These are phyloP conservation scores for Ceratobasidium sp. DNA, from an alignment of 1,284 basidiomycete species.

Conservation along the genomic window DNA sequence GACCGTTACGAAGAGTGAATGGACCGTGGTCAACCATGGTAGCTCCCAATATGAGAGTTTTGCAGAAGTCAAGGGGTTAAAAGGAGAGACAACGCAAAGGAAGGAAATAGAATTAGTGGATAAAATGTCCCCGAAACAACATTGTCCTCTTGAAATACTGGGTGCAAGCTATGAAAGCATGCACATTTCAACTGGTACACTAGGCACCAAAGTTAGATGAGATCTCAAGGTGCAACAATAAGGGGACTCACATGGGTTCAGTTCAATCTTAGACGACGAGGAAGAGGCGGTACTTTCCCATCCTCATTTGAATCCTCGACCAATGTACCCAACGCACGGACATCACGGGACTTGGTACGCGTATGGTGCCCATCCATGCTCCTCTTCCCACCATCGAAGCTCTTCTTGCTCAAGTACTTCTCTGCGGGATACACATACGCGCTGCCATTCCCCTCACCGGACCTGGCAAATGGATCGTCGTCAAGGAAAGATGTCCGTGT, in stretches of 20 bases:
- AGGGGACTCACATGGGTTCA: neutral
- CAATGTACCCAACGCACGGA: slow-evolving; percentile 29
- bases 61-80: neutral
- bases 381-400: slow-evolving; percentile 33
- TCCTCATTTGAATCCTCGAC: slow-evolving; percentile 35
- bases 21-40: slow-evolving; percentile 23
- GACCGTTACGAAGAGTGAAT: slow-evolving; percentile 6
- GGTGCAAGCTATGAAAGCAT: neutral
- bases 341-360: slow-evolving; percentile 26
- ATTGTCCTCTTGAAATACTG: neutral
- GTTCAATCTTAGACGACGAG: neutral
- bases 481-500: slow-evolving; percentile 12
- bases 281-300: neutral
- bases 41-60: neutral
- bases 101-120: slow-evolving; percentile 2
- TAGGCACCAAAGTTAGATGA: neutral
- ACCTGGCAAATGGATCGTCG: slow-evolving; percentile 39
- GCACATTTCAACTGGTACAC: neutral
- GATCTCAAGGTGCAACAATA: neutral
- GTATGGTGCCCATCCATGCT: slow-evolving; percentile 29
- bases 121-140: slow-evolving; percentile 8
- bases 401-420: slow-evolving; percentile 21
- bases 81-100: slow-evolving; percentile 16
- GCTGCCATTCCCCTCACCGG: slow-evolving; percentile 6
- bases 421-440: slow-evolving; percentile 3